phyloP scores from a whole-genome alignment of 345 rosid species.

The Anacardium occidentale region DNA sequence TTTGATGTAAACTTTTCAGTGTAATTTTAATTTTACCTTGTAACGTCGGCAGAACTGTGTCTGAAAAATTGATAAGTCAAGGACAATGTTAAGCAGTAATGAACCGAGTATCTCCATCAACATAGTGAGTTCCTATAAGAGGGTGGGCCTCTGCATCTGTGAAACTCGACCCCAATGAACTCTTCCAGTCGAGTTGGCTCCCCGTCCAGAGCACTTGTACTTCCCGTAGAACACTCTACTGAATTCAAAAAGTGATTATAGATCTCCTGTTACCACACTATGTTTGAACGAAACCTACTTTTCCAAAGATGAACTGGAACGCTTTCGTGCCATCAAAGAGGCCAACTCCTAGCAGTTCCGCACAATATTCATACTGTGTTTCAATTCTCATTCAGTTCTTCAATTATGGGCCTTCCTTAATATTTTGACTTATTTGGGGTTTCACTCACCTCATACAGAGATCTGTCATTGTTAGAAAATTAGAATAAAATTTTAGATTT shows the following conservation, averaged over 20 bases:
- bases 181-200: slow-evolving; percentile 52
- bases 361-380: neutral
- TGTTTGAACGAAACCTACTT: slow-evolving; percentile 65
- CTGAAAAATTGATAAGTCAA: no score
- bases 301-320: slow-evolving; percentile 33
- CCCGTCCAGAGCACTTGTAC: slow-evolving; percentile 61
- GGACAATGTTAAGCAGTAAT: no score
- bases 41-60: no score
- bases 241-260: slow-evolving; percentile 6
- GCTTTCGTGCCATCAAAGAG: slow-evolving; percentile 55
- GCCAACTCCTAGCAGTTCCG: slow-evolving; percentile 58
- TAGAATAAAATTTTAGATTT: no score
- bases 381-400: neutral
- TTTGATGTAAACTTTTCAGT: neutral
- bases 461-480: no score
- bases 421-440: neutral
- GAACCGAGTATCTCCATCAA: slow-evolving; percentile 61
- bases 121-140: slow-evolving; percentile 51
- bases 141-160: slow-evolving; percentile 57
- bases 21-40: no score
- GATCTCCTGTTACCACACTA: slow-evolving; percentile 46
- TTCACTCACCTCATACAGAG: slow-evolving; percentile 54
- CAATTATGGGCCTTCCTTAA: neutral
- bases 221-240: slow-evolving; percentile 59
- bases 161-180: slow-evolving; percentile 53